Conservation (phyloP, 768 basidiomycete genomes). For the Pisolithus microcarpus region DNA sequence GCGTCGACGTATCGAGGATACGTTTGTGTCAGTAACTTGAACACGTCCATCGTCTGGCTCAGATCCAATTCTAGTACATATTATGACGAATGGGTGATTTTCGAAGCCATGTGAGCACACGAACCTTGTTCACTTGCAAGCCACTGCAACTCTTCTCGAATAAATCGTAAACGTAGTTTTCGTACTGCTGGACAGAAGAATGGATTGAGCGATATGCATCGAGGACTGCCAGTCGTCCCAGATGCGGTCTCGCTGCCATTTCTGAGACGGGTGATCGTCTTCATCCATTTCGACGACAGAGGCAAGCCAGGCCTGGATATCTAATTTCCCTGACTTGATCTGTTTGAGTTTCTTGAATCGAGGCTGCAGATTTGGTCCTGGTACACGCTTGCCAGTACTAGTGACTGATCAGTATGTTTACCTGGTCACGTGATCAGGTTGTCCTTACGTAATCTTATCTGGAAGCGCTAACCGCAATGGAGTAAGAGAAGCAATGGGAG, state of each 20-base stretch:
- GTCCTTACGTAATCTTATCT: not conserved
- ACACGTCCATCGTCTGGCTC: slow-evolving; percentile 59
- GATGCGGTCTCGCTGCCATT: slow-evolving; percentile 51
- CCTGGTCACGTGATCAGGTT: slow-evolving; percentile 27
- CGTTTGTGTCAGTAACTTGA: slow-evolving; percentile 65
- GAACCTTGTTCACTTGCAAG: slow-evolving; percentile 53
- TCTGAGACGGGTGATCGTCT: slow-evolving; percentile 11
- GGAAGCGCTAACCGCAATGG: not conserved
- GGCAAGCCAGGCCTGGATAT: slow-evolving; percentile 61
- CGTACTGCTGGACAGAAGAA: slow-evolving; percentile 48
- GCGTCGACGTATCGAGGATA: slow-evolving; percentile 75
- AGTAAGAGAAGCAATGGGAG: too few species aligned
- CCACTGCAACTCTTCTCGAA: slow-evolving; percentile 54
- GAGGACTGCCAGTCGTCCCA: slow-evolving; percentile 50
- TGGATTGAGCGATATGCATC: slow-evolving; percentile 44
- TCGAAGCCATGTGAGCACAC: slow-evolving; percentile 12
- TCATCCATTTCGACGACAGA: slow-evolving; percentile 37
- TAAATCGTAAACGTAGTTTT: slow-evolving; percentile 47
- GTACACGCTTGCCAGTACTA: too few species aligned
- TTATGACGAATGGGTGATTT: slow-evolving; percentile 1
- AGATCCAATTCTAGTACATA: slow-evolving; percentile 45
- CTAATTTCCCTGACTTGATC: slow-evolving; percentile 45
- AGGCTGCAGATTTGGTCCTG: too few species aligned
- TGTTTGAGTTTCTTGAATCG: slow-evolving; percentile 22
- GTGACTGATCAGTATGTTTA: too few species aligned